These are phyloP conservation scores for Vishniacozyma victoriae DNA, from an alignment of 768 basidiomycete species.

Conservation along the genomic window DNA sequence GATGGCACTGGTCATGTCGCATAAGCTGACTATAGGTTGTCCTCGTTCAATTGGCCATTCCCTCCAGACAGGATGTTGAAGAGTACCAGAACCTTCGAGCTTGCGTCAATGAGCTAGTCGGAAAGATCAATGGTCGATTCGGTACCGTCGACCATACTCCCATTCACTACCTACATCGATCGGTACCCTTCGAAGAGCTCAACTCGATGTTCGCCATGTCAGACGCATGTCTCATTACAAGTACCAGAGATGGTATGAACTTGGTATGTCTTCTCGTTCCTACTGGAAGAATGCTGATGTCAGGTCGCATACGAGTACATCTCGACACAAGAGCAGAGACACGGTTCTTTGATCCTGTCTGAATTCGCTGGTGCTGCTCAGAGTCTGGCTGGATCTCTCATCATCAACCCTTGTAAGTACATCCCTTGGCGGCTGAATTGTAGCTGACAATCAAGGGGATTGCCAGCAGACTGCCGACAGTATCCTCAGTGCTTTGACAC, in stretches of 20 bases:
- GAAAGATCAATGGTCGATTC: constrained; percentile 96
- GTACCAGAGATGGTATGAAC: constrained; percentile 98
- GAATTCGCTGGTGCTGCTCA: constrained; percentile 98
- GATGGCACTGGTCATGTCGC: constrained; percentile 2
- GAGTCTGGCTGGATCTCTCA: constrained; percentile 86
- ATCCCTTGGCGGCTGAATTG: constrained; percentile 35
- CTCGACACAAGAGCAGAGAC: constrained; percentile 83
- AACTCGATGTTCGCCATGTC: constrained; percentile 96
- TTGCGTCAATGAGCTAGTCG: constrained; percentile 95
- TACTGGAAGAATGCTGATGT: not conserved
- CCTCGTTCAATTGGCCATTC: constrained; percentile 91
- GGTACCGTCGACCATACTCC: constrained; percentile 99
- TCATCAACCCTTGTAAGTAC: constrained; percentile 74
- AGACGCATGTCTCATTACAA: constrained; percentile 91
- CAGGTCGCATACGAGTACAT: constrained; percentile 99
- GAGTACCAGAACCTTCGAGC: constrained; percentile 97
- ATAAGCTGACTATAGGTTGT: constrained; percentile 61
- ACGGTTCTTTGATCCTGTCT: constrained; percentile 95
- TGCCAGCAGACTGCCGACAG: constrained; percentile 96
- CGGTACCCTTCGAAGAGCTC: constrained; percentile 83
- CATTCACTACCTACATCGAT: constrained; percentile 99
- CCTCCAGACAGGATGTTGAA: constrained; percentile 95
- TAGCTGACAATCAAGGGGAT: constrained; percentile 57
- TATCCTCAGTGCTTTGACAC: constrained; percentile 90
- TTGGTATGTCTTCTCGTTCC: constrained; percentile 53